Evolutionary conservation across 345 rosid genomes (phyloP), one percentile per base, ranked within the genome.

Genomic region (Mercurialis annua): DNA sequence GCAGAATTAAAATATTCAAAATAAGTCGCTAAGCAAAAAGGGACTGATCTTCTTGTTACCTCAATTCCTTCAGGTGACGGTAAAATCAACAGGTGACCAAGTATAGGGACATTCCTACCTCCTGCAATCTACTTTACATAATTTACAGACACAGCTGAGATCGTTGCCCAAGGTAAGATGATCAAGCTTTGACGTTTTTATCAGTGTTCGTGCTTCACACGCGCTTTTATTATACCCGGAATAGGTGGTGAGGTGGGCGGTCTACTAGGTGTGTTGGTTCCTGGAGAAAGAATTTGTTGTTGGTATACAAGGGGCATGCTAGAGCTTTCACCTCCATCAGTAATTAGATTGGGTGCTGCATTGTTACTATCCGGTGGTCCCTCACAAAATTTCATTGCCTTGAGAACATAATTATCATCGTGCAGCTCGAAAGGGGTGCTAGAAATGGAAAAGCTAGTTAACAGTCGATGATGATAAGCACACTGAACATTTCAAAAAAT

Each of bases 351-450:
- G 33, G 73, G 71, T 55, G 75, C 72, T 68, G 75, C 76, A 67
- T 78, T 84, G 46, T 78, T 76, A 30, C 72, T 73, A 36, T 76
- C n/a, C n/a, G n/a, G 68, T n/a, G 90, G 84, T 79, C 66, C 43
- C 49, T 88, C 81, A 27, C 90, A 83, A 52, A 92, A 84, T 51
- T 90, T 81, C 99, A 95, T 95, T 12, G 98, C 94, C 84, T 95
- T 95, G 70, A 95, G 86, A 56, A 95, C 97, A 72, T 88, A 95
- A 42, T 92, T 92, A 77, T 95, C 99, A 49, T 95, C 99, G 26
- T 92, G 99, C 67, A 95, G 98, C 85, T 92, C 98, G 62, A 95
- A 95, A 0, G 99, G 98, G n/a, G 99, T 92, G 81, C 99, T 95
- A 82, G 76, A 83, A 66, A 51, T 47, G 66, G 36, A 36, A 30